Evolutionary conservation across 1,284 basidiomycete genomes (phyloP).

Genomic region (Phellopilus nigrolimitatus): DNA sequence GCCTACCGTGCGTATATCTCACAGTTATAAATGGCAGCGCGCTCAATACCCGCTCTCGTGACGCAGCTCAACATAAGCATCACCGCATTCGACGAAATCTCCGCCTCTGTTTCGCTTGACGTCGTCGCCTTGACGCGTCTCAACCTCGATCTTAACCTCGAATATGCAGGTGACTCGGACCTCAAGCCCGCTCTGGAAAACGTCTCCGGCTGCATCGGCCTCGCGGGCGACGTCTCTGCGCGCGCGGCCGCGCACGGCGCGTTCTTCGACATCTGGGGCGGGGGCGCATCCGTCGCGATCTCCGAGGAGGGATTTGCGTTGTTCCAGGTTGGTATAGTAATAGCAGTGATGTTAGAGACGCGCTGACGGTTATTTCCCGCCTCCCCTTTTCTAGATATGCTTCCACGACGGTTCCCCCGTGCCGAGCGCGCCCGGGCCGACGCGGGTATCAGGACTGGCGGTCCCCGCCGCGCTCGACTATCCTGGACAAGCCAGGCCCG

Average conservation of each 20-base stretch:
- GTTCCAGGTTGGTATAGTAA: too few relatives aligned
- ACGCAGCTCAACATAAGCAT: slow-evolving; percentile 38
- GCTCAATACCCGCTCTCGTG: not conserved
- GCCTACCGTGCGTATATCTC: slow-evolving; percentile 31
- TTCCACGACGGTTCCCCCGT: too few relatives aligned
- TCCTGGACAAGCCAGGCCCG: too few relatives aligned
- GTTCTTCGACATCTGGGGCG: slow-evolving; percentile 29
- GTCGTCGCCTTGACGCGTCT: slow-evolving; percentile 42
- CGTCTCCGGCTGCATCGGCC: slow-evolving; percentile 27
- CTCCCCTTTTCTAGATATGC: too few relatives aligned
- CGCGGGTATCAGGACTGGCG: too few relatives aligned
- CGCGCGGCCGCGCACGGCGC: slow-evolving; percentile 27
- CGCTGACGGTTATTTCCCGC: too few relatives aligned
- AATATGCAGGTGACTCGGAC: slow-evolving; percentile 25
- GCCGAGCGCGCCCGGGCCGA: too few relatives aligned
- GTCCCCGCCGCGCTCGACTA: too few relatives aligned
- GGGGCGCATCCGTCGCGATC: too few relatives aligned
- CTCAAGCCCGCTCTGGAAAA: slow-evolving; percentile 3
- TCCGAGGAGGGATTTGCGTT: too few relatives aligned
- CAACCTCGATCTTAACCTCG: slow-evolving; percentile 33
- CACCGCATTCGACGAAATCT: slow-evolving; percentile 34
- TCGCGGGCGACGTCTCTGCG: slow-evolving; percentile 26
- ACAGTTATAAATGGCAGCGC: not conserved
- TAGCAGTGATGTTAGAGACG: too few relatives aligned
- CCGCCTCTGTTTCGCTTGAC: slow-evolving; percentile 39